These are phyloP conservation scores for Fusarium humuli DNA, from an alignment of 2,329 filamentous ascomycete genomes.

Conservation along the genomic window DNA sequence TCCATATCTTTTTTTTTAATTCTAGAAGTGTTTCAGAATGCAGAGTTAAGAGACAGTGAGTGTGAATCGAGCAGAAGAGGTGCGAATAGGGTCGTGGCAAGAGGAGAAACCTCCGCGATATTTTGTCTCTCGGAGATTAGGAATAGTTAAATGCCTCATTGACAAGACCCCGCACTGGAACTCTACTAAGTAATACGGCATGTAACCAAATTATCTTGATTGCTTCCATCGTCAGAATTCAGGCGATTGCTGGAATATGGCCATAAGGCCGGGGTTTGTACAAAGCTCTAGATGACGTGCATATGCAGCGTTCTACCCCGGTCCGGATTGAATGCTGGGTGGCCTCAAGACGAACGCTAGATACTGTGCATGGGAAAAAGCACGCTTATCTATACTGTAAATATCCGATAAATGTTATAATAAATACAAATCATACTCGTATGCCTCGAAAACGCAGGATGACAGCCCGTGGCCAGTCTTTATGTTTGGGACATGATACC, in stretches of 20 bases:
- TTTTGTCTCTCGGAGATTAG: not conserved
- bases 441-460: not conserved
- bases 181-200: not conserved
- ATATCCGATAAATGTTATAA: not conserved
- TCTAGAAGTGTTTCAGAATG: rapidly evolving
- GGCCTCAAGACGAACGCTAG: not conserved
- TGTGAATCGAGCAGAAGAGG: not conserved
- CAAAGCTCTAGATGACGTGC: not conserved
- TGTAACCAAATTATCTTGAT: not conserved
- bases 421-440: not conserved
- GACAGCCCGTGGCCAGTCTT: not conserved
- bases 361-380: no score
- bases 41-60: not conserved
- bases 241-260: not conserved
- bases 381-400: not conserved
- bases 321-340: not conserved
- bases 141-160: constrained; percentile 1
- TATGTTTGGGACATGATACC: no score
- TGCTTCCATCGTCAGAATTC: not conserved
- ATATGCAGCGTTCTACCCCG: not conserved
- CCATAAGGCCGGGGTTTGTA: not conserved
- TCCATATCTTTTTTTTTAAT: constrained; percentile 7
- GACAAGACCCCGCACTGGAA: not conserved
- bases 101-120: not conserved
- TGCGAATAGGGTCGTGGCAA: not conserved